Conservation (phyloP, 371 early-diverging fungal genomes). For the Globomyces sp. region DNA sequence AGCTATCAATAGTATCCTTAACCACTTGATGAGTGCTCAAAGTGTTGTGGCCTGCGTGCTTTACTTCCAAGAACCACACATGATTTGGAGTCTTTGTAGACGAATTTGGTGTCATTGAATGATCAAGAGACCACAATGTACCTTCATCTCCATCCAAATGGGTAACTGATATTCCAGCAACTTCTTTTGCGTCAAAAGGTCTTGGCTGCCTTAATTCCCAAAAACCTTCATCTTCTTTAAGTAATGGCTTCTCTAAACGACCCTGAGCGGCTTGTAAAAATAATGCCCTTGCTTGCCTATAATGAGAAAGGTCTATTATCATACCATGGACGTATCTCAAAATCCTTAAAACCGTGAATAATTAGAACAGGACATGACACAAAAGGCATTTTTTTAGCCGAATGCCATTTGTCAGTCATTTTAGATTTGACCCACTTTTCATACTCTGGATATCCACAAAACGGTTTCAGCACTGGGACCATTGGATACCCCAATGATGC, state of each 20-base stretch:
- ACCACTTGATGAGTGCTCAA: constrained; percentile 27
- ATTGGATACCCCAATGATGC: constrained; percentile 42
- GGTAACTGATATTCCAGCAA: not conserved
- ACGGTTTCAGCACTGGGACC: constrained; percentile 31
- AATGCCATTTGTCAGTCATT: constrained; percentile 34
- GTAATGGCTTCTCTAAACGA: constrained; percentile 8
- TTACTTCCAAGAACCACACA: constrained; percentile 29
- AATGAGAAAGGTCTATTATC: no score
- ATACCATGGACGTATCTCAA: constrained; percentile 36
- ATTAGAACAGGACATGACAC: constrained; percentile 36
- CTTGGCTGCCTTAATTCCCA: constrained; percentile 8
- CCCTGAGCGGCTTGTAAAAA: constrained; percentile 25
- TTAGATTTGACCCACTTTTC: constrained; percentile 24
- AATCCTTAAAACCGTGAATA: constrained; percentile 39
- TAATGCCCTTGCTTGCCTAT: constrained; percentile 26
- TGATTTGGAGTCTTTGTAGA: no score
- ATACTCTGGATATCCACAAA: constrained; percentile 19
- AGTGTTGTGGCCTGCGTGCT: constrained; percentile 33
- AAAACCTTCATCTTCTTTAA: constrained; percentile 12
- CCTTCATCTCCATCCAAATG: constrained; percentile 15
- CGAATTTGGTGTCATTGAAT: not conserved
- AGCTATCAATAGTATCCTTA: constrained; percentile 21
- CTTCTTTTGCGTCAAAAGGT: constrained; percentile 1
- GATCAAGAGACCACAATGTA: constrained; percentile 16
- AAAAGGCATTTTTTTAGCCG: constrained; percentile 26